phyloP scores from a whole-genome alignment of 2,329 filamentous ascomycete genomes.

The Botryotinia convoluta region DNA sequence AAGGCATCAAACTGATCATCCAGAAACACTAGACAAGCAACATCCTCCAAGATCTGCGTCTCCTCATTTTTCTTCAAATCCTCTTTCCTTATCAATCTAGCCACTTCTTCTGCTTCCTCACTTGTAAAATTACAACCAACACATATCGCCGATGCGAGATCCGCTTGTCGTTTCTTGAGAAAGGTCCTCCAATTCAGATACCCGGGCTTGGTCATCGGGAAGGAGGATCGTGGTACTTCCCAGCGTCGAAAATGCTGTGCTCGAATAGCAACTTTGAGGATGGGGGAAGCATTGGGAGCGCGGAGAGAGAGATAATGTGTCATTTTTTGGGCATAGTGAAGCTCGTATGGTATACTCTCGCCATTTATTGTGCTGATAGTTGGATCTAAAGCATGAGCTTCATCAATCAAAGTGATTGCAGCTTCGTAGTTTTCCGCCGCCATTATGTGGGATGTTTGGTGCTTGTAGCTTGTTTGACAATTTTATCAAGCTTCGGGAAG shows the following conservation, averaged over 20 bases:
- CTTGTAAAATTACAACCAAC: slow-evolving; percentile 39
- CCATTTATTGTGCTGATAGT: slow-evolving; percentile 49
- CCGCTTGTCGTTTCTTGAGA: slow-evolving; percentile 69
- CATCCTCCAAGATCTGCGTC: slow-evolving; percentile 77
- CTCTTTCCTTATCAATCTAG: slow-evolving; percentile 75
- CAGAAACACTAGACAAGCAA: slow-evolving; percentile 82
- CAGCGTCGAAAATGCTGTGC: slow-evolving; percentile 82
- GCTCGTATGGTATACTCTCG: slow-evolving; percentile 63
- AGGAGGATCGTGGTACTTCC: slow-evolving; percentile 73
- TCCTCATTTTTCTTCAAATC: slow-evolving; percentile 62
- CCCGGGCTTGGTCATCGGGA: slow-evolving; percentile 70
- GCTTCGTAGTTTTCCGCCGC: slow-evolving; percentile 40
- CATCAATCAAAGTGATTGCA: slow-evolving; percentile 69
- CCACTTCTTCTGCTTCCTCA: slow-evolving; percentile 60
- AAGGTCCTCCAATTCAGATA: slow-evolving; percentile 79
- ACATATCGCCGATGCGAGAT: slow-evolving; percentile 56
- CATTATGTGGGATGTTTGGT: neutral
- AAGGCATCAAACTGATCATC: slow-evolving; percentile 85
- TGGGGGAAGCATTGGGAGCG: slow-evolving; percentile 59
- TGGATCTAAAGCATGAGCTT: slow-evolving; percentile 67
- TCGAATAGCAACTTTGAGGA: slow-evolving; percentile 72
- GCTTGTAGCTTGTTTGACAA: neutral
- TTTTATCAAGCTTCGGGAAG: neutral
- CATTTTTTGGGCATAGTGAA: slow-evolving; percentile 80
- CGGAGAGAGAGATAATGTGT: slow-evolving; percentile 66